Base-by-base conservation (phyloP, 202 grass and related monocot species). In the Miscanthus sacchariflorus region DNA sequence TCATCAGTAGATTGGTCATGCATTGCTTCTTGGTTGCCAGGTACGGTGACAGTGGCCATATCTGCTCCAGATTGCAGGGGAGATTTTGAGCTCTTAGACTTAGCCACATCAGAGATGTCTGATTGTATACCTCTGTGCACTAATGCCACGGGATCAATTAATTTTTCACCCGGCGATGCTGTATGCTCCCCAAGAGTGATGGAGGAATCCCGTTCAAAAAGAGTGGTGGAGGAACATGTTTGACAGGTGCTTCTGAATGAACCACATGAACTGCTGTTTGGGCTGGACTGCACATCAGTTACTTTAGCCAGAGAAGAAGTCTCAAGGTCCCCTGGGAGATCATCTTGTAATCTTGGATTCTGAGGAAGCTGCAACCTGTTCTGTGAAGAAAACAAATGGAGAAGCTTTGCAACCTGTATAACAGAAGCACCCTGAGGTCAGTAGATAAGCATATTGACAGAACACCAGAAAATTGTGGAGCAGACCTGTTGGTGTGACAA, bases 371-470 rank as follows among this genome's bases (percentile, higher is more conserved):
- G 84, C 70, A 90, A 79, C 84, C 91, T 87, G 77, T 90, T 93
- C 68, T 87, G 82, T 70, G 74, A 86, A 74, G 85, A 93, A 88
- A 93, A 93, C 19, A 93, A 83, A 67, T 88, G 82, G 78, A 93
- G 86, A 79, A 93, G 91, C 67, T 73, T 85, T 70, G 82, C 69
- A 52, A 93, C 91, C 91, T 93, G 61, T 66, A 81, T 83, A 44
- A 81, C 75, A 83, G 61, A 72, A 86, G 74, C 70, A 77, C 15
- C 45, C 12, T 78, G 74, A 70, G 49, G 36, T 81, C 80, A 90
- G 24, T 72, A 84, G 75, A 49, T 52, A 81, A 79, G 45, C 81
- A 86, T 63, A 83, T 76, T 61, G 36, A 65, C 33, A 81, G 23
- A 77, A 85, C 43, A 87, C 42, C 9, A 72, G 24, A 78, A 83